Base-by-base conservation (phyloP, 2,329 filamentous ascomycete genomes). In the Dothideomycetidae sp. region DNA sequence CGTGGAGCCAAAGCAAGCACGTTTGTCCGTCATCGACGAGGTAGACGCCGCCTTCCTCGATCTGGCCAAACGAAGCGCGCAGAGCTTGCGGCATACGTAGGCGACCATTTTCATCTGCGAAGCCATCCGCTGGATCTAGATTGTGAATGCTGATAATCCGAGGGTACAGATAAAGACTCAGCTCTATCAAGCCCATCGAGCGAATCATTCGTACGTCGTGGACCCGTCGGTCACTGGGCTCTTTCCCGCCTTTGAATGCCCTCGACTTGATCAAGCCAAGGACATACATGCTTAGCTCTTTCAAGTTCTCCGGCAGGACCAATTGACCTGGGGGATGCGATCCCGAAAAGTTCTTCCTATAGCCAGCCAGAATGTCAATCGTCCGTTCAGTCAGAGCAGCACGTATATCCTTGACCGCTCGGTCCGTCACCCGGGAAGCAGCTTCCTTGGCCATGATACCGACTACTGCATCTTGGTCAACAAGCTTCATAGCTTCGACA, bases 261-360 rank as follows among this genome's bases (percentile, higher is more conserved):
- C 90, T 76, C 40, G 75, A 86, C 59, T 98, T 98, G 55, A 93
- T 63, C 45, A 96, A 64, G 33, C 81, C 79, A 7, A 98, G 75
- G 61, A 92, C 82, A 58, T 90, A 96, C 85, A 98, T 96, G 51
- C 81, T 77, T 50, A 93, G 86, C 55, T 98, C 90, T 56, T 96
- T 96, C 18, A 98, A 71, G 47, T 88, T 82, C 61, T 98, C 90
- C 0, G 90, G 90, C 60, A 98, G 75, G 18, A 98, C 85, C 18
- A 98, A 73, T 58, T 98, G 86, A 4, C 85, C 83, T 2, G 86
- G 82, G 5, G 90, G 88, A 52, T 93, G 83, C 2, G 76, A 73
- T 40, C 81, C 81, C 2, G 84, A 81, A 50, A 90, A 90, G 59
- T 93, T 80, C 62, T 93, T 96, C 47, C 90, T 76, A 59, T 98